phyloP scores from a whole-genome alignment of 1,284 basidiomycete species.

The Crucibulum parvulum region DNA sequence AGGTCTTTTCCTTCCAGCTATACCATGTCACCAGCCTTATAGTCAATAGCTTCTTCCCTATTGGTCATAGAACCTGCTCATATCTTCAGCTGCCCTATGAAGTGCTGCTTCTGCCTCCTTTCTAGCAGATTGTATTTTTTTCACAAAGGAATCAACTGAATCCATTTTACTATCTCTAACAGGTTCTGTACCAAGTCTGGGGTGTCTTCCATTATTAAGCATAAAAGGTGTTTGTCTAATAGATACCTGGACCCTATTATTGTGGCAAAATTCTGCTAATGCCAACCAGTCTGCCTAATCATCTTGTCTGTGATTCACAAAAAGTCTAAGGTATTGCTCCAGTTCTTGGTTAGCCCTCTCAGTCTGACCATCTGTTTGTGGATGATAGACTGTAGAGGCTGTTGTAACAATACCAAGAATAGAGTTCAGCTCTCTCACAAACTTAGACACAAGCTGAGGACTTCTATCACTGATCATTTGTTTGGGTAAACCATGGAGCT shows the following conservation, averaged over 20 bases:
- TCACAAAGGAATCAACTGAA: background rate
- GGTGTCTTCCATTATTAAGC: background rate
- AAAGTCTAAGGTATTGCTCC: conserved; percentile 35
- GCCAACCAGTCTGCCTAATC: conserved; percentile 13
- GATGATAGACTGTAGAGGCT: conserved; percentile 24
- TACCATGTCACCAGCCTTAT: conserved; percentile 21
- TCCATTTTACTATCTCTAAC: background rate
- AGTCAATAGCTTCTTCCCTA: background rate
- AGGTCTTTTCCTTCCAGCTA: conserved; percentile 25
- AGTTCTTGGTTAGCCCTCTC: conserved; percentile 43
- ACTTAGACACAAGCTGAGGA: conserved; percentile 33
- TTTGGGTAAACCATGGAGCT: conserved; percentile 10
- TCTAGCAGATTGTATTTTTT: background rate
- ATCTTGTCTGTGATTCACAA: conserved; percentile 38
- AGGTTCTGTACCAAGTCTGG: background rate
- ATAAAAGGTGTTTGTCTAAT: conserved; percentile 6
- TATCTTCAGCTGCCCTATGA: background rate
- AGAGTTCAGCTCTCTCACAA: conserved; percentile 30
- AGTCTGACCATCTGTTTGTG: conserved; percentile 31
- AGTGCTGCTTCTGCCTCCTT: background rate
- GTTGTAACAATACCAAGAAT: conserved; percentile 26
- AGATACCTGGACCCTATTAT: conserved; percentile 2
- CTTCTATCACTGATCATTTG: conserved; percentile 38
- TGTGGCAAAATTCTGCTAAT: conserved; percentile 10
- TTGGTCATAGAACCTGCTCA: background rate